Percentiles rank a stretch among this genome's conserved stretches.
Evolutionary conservation across 2,329 filamentous ascomycete genomes (phyloP).

Genomic region (Fusarium coicis): DNA sequence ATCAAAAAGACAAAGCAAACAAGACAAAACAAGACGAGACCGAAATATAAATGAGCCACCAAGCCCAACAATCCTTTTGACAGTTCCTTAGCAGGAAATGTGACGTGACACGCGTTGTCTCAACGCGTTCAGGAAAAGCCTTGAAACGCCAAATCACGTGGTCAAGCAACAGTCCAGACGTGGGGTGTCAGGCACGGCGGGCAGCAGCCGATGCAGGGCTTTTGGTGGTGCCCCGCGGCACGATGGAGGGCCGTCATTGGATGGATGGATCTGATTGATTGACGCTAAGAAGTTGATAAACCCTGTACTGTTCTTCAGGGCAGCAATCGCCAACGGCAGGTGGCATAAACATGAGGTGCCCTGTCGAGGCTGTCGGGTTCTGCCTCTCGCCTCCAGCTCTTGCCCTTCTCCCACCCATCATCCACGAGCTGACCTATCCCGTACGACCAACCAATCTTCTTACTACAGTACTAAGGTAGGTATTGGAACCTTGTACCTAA

Average conservation of each 20-base stretch:
- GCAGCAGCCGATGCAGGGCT: conserved; percentile 49
- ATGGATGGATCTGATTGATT: background rate
- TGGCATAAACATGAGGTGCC: conserved; percentile 29
- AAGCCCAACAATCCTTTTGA: background rate
- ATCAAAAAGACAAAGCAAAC: background rate
- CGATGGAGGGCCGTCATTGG: conserved; percentile 37
- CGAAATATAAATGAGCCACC: background rate
- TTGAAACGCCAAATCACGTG: conserved; percentile 21
- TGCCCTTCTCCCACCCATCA: background rate
- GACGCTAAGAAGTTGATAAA: conserved; percentile 17
- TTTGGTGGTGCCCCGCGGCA: conserved; percentile 46
- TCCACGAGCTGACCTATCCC: background rate
- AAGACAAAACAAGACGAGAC: background rate
- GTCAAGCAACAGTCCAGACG: conserved; percentile 45
- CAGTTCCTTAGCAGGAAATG: background rate
- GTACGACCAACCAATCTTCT: background rate
- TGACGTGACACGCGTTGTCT: conserved; percentile 21
- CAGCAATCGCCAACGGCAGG: conserved; percentile 31
- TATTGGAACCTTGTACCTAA: background rate
- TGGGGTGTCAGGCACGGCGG: conserved; percentile 36
- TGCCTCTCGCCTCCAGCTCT: background rate
- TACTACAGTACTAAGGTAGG: background rate
- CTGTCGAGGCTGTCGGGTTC: conserved; percentile 19
- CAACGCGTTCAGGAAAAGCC: conserved; percentile 13
- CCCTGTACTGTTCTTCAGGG: conserved; percentile 41